phyloP scores from a whole-genome alignment of 768 basidiomycete genomes.

The Lentinus brumalis region DNA sequence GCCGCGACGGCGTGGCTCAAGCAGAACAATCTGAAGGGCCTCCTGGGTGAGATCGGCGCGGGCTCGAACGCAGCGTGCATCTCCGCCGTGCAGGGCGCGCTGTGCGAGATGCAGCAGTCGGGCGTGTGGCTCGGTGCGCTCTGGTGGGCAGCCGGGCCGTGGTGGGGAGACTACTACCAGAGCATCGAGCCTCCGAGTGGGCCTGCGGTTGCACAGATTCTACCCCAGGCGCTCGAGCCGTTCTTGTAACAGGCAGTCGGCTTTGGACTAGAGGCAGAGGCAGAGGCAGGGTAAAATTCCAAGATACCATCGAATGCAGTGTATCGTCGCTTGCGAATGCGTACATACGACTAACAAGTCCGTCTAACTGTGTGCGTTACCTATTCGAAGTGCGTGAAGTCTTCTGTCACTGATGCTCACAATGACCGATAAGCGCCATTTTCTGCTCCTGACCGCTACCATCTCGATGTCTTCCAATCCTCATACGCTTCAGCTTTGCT shows the following conservation, averaged over 20 bases:
- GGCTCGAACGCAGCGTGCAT: slow-evolving; percentile 46
- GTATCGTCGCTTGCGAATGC: not conserved
- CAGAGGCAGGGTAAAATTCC: no score
- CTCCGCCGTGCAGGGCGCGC: slow-evolving; percentile 52
- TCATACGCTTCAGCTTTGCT: no score
- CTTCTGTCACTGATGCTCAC: no score
- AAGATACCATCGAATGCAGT: not conserved
- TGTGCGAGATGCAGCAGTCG: slow-evolving; percentile 60
- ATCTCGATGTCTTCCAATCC: no score
- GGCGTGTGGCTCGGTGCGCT: slow-evolving; percentile 54
- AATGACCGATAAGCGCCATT: no score
- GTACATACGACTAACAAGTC: no score
- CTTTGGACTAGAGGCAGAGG: not conserved
- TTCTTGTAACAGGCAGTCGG: slow-evolving; percentile 42
- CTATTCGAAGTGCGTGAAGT: no score
- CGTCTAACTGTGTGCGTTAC: no score
- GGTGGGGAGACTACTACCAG: slow-evolving; percentile 62
- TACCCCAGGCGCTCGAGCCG: slow-evolving; percentile 58
- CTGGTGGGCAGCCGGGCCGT: slow-evolving; percentile 68
- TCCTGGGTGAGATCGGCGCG: slow-evolving; percentile 65
- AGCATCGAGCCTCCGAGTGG: slow-evolving; percentile 65
- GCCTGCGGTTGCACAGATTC: slow-evolving; percentile 50
- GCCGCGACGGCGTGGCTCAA: slow-evolving; percentile 62
- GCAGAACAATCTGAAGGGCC: slow-evolving; percentile 59
- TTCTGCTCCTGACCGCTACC: no score